Conservation (phyloP, 495 filamentous ascomycete genomes). For the Podospora conica region DNA sequence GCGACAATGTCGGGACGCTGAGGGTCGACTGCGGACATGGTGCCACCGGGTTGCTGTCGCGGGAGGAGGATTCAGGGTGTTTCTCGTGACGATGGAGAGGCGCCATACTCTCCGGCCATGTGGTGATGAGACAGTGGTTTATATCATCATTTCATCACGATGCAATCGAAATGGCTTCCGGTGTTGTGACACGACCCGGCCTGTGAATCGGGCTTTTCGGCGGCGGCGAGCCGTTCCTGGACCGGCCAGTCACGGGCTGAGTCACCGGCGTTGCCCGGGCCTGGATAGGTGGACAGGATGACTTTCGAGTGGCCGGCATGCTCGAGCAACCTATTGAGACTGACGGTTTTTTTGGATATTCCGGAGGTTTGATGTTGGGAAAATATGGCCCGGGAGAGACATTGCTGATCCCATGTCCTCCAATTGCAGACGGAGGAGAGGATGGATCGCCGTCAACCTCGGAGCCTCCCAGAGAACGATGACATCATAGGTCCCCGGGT, state of each 20-base stretch:
- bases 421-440: neutral
- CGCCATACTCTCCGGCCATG: too few relatives aligned
- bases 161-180: neutral
- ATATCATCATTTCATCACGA: neutral
- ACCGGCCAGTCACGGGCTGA: neutral
- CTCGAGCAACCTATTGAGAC: neutral
- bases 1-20: constrained; percentile 22
- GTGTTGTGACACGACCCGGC: neutral
- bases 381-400: too few relatives aligned
- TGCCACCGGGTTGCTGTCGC: constrained; percentile 21
- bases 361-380: too few relatives aligned
- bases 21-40: constrained; percentile 45
- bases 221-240: neutral
- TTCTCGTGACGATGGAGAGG: neutral
- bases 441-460: neutral
- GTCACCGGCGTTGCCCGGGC: neutral
- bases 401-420: too few relatives aligned
- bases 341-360: too few relatives aligned
- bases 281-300: too few relatives aligned
- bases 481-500: neutral
- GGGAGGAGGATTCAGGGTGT: neutral
- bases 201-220: neutral
- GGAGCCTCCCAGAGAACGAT: too few relatives aligned
- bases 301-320: neutral
- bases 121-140: neutral